Conservation (phyloP, 345 rosid genomes). For the Turnera subulata region DNA sequence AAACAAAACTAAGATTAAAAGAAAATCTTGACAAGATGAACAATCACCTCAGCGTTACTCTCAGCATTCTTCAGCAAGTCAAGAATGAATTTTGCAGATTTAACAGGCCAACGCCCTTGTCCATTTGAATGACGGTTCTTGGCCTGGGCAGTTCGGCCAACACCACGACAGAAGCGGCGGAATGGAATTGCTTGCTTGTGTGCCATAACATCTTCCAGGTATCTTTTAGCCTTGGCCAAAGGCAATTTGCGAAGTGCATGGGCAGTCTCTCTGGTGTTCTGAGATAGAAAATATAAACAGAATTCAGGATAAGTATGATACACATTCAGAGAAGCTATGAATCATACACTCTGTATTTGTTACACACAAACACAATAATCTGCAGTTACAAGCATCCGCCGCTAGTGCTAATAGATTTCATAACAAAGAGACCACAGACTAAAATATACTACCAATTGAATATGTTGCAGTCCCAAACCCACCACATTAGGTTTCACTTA, state of each 20-base stretch:
- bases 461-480: no score
- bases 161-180: constrained; percentile 68
- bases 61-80: constrained; percentile 66
- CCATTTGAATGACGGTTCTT: constrained; percentile 79
- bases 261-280: constrained; percentile 79
- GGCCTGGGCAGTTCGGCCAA: constrained; percentile 76
- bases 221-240: constrained; percentile 62
- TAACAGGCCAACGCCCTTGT: constrained; percentile 73
- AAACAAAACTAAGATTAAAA: not conserved
- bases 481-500: no score
- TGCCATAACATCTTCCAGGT: constrained; percentile 69
- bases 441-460: no score
- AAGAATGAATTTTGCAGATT: constrained; percentile 49
- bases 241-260: constrained; percentile 55
- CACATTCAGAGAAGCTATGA: no score
- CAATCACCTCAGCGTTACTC: constrained; percentile 67
- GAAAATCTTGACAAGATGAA: not conserved
- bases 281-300: not conserved
- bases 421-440: no score
- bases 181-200: constrained; percentile 87
- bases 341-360: no score
- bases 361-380: no score
- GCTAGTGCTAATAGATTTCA: no score
- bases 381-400: no score
- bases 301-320: no score